Evolutionary conservation across 805 yeast genomes (phyloP).

Genomic region (Hanseniaspora thailandica): DNA sequence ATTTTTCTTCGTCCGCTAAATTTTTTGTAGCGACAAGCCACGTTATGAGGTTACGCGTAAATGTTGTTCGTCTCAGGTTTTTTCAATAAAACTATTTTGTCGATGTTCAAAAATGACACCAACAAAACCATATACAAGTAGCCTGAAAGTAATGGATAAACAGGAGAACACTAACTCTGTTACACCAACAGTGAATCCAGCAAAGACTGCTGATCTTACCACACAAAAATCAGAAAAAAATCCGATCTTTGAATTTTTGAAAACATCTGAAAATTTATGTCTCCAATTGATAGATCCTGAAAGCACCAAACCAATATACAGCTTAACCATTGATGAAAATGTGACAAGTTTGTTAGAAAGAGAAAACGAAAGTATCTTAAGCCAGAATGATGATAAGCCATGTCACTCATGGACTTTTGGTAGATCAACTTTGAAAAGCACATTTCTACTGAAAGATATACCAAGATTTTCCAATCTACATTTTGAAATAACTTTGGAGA

Average conservation of each 20-base stretch:
- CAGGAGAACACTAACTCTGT: not conserved
- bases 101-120: too few species aligned
- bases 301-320: not conserved
- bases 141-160: not conserved
- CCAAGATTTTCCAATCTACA: slow-evolving; percentile 67
- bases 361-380: not conserved
- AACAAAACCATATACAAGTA: not conserved
- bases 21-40: not conserved
- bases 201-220: not conserved
- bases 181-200: not conserved
- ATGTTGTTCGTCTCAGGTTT: not conserved
- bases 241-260: not conserved
- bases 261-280: not conserved
- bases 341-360: not conserved
- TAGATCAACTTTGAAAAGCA: slow-evolving; percentile 48
- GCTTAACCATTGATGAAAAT: not conserved
- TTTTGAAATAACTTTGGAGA: slow-evolving; percentile 56
- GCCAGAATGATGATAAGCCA: slow-evolving; percentile 5
- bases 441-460: slow-evolving; percentile 47
- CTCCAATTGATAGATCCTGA: not conserved
- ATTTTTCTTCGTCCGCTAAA: too few species aligned
- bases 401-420: slow-evolving; percentile 54
- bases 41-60: not conserved
- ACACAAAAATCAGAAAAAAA: not conserved
- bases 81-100: too few species aligned